These are phyloP conservation scores for Rhinocladiella similis DNA, from an alignment of 2,329 filamentous ascomycete genomes.

Conservation along the genomic window DNA sequence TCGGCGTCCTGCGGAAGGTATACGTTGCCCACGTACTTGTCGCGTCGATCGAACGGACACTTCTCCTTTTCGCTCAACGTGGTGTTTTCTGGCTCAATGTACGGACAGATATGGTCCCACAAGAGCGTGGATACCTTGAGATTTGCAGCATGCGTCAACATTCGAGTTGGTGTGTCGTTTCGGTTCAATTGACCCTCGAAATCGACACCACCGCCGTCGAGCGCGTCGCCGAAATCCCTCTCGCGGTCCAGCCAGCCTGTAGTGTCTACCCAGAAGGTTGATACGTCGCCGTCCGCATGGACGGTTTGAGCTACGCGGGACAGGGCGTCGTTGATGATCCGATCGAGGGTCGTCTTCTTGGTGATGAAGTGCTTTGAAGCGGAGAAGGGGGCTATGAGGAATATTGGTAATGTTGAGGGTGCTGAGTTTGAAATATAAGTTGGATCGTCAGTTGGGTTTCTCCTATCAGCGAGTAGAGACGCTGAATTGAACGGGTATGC, in stretches of 20 bases:
- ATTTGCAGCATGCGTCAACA: constrained; percentile 34
- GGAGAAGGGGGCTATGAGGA: constrained; percentile 39
- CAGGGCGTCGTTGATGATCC: constrained; percentile 13
- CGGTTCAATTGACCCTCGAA: constrained; percentile 20
- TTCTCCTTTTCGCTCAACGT: not conserved
- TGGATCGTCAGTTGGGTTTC: constrained; percentile 1
- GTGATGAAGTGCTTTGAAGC: constrained; percentile 37
- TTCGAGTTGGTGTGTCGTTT: constrained; percentile 25
- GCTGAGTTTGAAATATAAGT: constrained; percentile 28
- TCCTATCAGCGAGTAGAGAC: not conserved
- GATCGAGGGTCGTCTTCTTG: constrained; percentile 23
- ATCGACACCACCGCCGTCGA: constrained; percentile 16
- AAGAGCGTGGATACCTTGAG: constrained; percentile 39
- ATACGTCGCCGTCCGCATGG: constrained; percentile 36
- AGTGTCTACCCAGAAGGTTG: constrained; percentile 42
- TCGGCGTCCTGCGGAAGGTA: constrained; percentile 29
- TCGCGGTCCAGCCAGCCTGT: constrained; percentile 39
- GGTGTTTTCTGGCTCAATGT: constrained; percentile 25
- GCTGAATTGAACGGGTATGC: constrained; percentile 28
- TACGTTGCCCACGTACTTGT: constrained; percentile 32
- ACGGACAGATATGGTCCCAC: constrained; percentile 39
- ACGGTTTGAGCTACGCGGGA: constrained; percentile 34
- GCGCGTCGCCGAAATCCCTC: constrained; percentile 21
- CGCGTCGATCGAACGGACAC: constrained; percentile 37
- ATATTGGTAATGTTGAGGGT: constrained; percentile 35